phyloP scores from a whole-genome alignment of 768 basidiomycete genomes.

The Trametes punicea region DNA sequence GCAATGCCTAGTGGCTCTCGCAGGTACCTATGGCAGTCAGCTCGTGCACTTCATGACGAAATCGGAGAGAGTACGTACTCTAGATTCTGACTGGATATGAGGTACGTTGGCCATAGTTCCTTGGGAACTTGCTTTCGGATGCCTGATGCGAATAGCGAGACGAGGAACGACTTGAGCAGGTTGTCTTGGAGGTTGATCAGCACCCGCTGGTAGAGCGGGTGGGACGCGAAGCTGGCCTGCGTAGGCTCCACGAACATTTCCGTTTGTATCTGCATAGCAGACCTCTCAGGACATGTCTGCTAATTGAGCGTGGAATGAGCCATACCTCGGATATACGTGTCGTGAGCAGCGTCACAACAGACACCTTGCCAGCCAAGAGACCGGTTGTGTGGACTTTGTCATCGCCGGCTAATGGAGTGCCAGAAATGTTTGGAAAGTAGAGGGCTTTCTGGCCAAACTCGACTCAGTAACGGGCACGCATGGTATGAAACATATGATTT shows the following conservation, averaged over 20 bases:
- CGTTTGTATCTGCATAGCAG: slow-evolving; percentile 67
- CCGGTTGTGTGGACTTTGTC: slow-evolving; percentile 69
- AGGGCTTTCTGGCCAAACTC: slow-evolving; percentile 66
- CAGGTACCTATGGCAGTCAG: slow-evolving; percentile 41
- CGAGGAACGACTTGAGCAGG: slow-evolving; percentile 84
- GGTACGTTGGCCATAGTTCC: slow-evolving; percentile 64
- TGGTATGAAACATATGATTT: not conserved
- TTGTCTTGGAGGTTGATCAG: slow-evolving; percentile 96
- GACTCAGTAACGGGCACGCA: not conserved
- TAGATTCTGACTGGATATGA: slow-evolving; percentile 80
- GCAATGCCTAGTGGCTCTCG: slow-evolving; percentile 83
- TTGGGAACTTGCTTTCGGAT: slow-evolving; percentile 65
- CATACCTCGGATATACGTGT: slow-evolving; percentile 86
- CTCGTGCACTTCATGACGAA: not conserved
- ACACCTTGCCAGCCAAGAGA: slow-evolving; percentile 71
- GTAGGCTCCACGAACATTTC: slow-evolving; percentile 65
- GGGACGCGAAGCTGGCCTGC: slow-evolving; percentile 44
- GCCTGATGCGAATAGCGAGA: slow-evolving; percentile 76
- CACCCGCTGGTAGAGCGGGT: slow-evolving; percentile 67
- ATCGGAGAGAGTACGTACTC: slow-evolving; percentile 36
- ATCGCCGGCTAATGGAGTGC: slow-evolving; percentile 58
- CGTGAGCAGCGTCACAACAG: slow-evolving; percentile 77
- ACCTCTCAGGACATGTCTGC: no score
- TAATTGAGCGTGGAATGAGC: no score
- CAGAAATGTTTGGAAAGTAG: slow-evolving; percentile 85